Base-by-base conservation (phyloP, 2,329 filamentous ascomycete genomes). In the Reticulascus tulasneorum region DNA sequence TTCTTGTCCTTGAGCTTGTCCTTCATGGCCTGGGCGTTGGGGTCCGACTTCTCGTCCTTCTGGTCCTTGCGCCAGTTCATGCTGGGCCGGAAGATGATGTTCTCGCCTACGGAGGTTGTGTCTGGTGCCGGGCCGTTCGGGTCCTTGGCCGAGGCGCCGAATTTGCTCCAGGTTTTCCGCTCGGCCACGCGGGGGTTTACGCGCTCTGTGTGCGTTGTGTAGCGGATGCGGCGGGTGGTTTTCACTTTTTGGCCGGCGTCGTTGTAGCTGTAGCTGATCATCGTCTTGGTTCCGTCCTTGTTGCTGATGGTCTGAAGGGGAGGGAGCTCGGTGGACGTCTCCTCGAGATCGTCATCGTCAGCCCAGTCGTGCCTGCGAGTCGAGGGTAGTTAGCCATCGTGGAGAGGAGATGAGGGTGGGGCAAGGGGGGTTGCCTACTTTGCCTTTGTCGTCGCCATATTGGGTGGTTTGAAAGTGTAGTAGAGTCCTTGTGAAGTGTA, bases 241-340 rank as follows among this genome's bases (percentile, higher is more conserved):
- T 97, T 97, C 59, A 97, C 86, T 67, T 94, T 94, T 65, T 94
- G 90, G 66, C 86, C 86, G 46, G 91, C 79, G 51, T 98, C 93
- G 71, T 95, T 91, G 71, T 88, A 81, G 55, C 82, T 79, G 73
- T 87, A 94, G 46, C 86, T 86, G 58, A 95, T 83, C 53, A 93
- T 85, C 29, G 94, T 98, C 71, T 96, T 95, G 55, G 88, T 95
- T 61, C 94, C 93, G 65, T 98, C 93, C 71, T 96, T 95, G 80
- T 98, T 97, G 62, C 84, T 84, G 62, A 88, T 91, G 53, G 91
- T 86, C 69, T 93, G 84, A 51, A 86, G 82, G 51, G 86, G 77
- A 43, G 93, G 93, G 53, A 98, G 85, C 39, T 79, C 75, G 51
- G 65, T 63, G 52, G 63, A 56, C 51, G 77, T 71, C 70, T 85